Percentiles rank a stretch among this genome's conserved stretches.
Conservation (phyloP, 1,284 basidiomycete genomes). For the Ganoderma sp. region DNA sequence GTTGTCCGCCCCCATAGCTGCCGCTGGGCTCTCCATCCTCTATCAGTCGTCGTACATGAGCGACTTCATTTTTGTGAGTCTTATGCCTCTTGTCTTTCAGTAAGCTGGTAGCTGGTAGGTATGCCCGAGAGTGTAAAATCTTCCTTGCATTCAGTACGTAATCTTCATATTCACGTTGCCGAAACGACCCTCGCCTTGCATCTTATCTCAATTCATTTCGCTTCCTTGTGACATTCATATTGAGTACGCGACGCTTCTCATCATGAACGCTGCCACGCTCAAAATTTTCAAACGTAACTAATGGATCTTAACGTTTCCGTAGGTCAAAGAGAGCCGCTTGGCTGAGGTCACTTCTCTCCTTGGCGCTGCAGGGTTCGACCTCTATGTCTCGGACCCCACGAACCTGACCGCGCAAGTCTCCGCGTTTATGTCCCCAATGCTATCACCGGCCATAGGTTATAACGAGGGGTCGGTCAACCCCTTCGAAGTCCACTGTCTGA, state of each 20-base stretch:
- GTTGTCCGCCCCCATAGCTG: conserved; percentile 78
- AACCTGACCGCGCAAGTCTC: conserved; percentile 46
- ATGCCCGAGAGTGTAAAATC: not conserved
- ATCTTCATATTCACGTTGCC: not conserved
- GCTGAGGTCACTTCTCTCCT: conserved; percentile 67
- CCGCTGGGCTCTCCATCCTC: conserved; percentile 81
- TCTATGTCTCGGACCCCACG: conserved; percentile 64
- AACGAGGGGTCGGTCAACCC: conserved; percentile 44
- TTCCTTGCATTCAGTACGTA: not conserved
- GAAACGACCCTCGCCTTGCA: not conserved
- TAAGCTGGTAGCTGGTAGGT: not conserved
- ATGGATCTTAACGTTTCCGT: conserved; percentile 16
- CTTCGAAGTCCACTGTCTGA: conserved; percentile 39
- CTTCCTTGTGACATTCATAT: not conserved
- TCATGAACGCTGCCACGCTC: not conserved
- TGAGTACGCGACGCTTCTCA: not conserved
- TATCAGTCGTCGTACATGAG: conserved; percentile 88
- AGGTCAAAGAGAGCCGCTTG: conserved; percentile 72
- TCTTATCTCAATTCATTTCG: conserved; percentile 6
- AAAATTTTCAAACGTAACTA: not conserved
- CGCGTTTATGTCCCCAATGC: conserved; percentile 42
- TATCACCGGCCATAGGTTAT: conserved; percentile 44
- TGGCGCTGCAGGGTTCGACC: conserved; percentile 64
- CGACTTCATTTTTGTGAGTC: conserved; percentile 80
- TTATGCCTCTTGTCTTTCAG: not conserved